Conservation (phyloP, 495 filamentous ascomycete species). For the Penicillium pancosmium region DNA sequence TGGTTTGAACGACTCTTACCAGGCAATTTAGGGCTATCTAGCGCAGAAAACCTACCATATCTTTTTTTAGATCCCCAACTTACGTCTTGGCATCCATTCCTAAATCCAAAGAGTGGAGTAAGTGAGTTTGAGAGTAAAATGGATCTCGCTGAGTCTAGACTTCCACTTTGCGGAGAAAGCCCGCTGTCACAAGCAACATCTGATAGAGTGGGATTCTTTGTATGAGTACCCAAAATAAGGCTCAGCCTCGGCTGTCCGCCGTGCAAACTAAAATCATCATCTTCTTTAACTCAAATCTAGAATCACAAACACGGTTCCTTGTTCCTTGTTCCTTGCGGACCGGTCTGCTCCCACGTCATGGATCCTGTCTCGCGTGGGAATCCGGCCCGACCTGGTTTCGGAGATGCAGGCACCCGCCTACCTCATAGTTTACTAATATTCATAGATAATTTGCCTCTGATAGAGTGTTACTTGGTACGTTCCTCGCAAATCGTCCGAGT, state of each 20-base stretch:
- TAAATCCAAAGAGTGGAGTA: background rate
- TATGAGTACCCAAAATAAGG: background rate
- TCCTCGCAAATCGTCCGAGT: background rate
- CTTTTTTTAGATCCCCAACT: too few species aligned
- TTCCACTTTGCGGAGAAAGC: background rate
- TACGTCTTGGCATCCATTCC: too few species aligned
- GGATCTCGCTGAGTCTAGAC: background rate
- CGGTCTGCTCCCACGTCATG: background rate
- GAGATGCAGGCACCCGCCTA: too few species aligned
- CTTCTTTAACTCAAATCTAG: background rate
- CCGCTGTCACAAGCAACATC: conserved; percentile 1
- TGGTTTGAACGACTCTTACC: too few species aligned
- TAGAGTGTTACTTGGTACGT: background rate
- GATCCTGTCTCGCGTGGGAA: background rate
- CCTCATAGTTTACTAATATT: background rate
- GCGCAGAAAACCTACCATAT: too few species aligned
- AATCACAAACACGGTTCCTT: background rate
- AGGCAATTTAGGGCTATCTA: too few species aligned
- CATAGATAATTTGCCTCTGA: background rate
- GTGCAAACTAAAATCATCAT: background rate
- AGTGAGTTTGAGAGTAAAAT: background rate
- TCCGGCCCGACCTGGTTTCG: background rate
- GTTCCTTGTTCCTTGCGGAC: background rate
- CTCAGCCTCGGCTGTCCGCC: background rate
- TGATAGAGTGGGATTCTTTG: background rate